Evolutionary conservation across 148 eudicot genomes (phyloP), one percentile per base, ranked within the genome.

Genomic region (Oxyria digyna): DNA sequence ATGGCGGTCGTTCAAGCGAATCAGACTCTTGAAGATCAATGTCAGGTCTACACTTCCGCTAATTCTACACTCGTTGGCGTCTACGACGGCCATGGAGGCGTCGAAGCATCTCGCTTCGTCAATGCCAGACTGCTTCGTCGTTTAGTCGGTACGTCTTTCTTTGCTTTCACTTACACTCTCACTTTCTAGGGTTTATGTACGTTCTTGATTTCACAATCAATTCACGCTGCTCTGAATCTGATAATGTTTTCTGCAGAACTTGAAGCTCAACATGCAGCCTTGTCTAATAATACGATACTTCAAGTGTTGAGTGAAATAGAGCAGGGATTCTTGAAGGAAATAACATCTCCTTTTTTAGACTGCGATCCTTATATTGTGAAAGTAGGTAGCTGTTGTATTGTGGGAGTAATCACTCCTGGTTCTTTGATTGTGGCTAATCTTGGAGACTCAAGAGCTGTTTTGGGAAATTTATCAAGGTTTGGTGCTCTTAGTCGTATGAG

Each of bases 31-130:
- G 98, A 92, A 81, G 98, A 92, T 71, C 98, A 92, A 70, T 80
- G 75, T 46, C 96, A 89, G 69, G 98, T 92, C 4, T 81, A 73
- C 15, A 75, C 89, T 8, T 84, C 89, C 24, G 84, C 89, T 26
- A 80, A 84, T 20, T 79, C 87, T 26, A 87, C 89, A 43, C 86
- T 73, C 62, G 87, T 92, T 18, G 98, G 98, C 15, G 96, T 92
- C 48, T 92, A 85, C 74, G 98, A 92, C 55, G 98, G 98, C 24
- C 98, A 92, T 73, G 98, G 98, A 23, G 98, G 98, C 17, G 88
- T 94, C 20, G 89, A 92, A 72, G 89, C 98, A 24, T 84, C 98
- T 35, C 85, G 87, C 3, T 92, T 92, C 55, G 84, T 87, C 35
- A 85, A 82, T 55, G 74, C 77, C 14, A 75, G 78, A 62, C 89